phyloP scores from a whole-genome alignment of 176 grass and related monocot species.

The Carex pumila region DNA sequence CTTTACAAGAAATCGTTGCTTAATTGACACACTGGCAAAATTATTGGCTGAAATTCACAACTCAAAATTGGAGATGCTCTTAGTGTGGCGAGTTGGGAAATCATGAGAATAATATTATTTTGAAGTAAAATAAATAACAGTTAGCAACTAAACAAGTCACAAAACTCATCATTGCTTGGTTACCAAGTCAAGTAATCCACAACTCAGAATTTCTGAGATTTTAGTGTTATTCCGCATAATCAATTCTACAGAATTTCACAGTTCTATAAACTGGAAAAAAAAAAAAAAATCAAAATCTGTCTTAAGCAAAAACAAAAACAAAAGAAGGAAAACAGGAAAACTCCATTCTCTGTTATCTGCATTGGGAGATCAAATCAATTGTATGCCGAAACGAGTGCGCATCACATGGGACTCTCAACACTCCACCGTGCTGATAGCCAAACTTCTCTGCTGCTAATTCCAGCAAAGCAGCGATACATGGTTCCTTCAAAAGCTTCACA shows the following conservation, averaged over 20 bases:
- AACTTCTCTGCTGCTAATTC: slow-evolving; percentile 35
- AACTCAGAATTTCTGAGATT: neutral
- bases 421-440: slow-evolving; percentile 40
- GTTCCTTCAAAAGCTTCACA: slow-evolving; percentile 24
- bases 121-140: too few species aligned
- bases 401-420: slow-evolving; percentile 32
- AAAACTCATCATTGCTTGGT: neutral
- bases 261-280: neutral
- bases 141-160: neutral
- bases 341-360: neutral
- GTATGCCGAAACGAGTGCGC: slow-evolving; percentile 8
- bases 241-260: neutral
- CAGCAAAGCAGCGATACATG: slow-evolving; percentile 23
- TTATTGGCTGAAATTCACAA: too few species aligned
- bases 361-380: slow-evolving; percentile 11
- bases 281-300: neutral
- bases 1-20: too few species aligned
- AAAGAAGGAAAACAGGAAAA: neutral
- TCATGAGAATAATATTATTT: neutral
- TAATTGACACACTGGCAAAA: too few species aligned
- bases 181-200: neutral
- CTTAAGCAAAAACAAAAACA: neutral
- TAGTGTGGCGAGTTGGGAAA: neutral
- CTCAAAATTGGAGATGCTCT: too few species aligned
- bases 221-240: neutral